A percentile compares a stretch with the other conserved stretches of the same genome.
These are phyloP conservation scores for Pisolithus orientalis DNA, from an alignment of 768 basidiomycete species.

Conservation along the genomic window DNA sequence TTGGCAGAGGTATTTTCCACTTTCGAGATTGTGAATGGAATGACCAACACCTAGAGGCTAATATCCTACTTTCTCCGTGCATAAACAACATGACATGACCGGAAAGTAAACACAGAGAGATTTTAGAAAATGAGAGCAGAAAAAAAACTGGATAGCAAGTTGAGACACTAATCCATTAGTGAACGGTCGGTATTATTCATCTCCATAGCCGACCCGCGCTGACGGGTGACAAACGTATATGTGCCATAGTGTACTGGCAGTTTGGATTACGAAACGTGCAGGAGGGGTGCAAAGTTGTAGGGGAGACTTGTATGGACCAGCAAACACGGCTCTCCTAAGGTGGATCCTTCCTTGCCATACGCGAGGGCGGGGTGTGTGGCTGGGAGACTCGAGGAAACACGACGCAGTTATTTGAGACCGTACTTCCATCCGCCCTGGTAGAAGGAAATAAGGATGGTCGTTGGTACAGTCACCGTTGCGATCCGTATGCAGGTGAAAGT, in stretches of 20 bases:
- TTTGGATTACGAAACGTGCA: neutral
- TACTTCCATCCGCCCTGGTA: too few relatives aligned
- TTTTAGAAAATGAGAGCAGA: neutral
- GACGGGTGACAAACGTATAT: constrained; percentile 25
- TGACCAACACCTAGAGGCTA: constrained; percentile 22
- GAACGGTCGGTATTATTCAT: constrained; percentile 14
- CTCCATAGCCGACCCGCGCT: constrained; percentile 28
- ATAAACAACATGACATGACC: neutral
- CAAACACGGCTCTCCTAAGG: neutral
- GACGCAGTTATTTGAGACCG: too few relatives aligned
- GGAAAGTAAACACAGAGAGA: neutral
- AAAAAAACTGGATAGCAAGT: neutral
- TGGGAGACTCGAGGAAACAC: too few relatives aligned
- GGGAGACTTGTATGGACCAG: neutral
- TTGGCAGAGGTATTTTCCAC: constrained; percentile 24
- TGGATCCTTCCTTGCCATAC: neutral
- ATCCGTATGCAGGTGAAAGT: too few relatives aligned
- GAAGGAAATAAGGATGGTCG: too few relatives aligned
- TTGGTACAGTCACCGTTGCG: too few relatives aligned
- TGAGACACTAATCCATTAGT: constrained; percentile 16
- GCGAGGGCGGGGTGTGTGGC: too few relatives aligned
- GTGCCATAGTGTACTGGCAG: constrained; percentile 24
- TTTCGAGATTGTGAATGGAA: constrained; percentile 25
- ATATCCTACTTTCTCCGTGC: constrained; percentile 23
- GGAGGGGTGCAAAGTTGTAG: neutral